phyloP scores from a whole-genome alignment of 176 grass and related monocot species.

The Poa annua region DNA sequence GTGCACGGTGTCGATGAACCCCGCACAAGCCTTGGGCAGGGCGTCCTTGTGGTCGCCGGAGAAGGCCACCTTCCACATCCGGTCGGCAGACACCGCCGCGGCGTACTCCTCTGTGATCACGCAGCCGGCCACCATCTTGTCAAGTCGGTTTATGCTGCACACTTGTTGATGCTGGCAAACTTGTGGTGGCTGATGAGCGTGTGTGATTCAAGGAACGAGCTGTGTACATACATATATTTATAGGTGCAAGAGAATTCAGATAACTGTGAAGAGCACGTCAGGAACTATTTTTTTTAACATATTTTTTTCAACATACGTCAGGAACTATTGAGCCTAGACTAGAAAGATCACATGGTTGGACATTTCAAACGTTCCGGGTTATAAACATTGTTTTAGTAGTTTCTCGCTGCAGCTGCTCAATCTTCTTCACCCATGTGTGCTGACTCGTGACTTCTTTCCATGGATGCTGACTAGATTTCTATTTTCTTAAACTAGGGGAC shows the following conservation, averaged over 20 bases:
- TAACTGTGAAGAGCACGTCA: background rate
- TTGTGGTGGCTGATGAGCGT: background rate
- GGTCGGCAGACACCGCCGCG: background rate
- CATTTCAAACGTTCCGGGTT: too few species aligned
- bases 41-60: background rate
- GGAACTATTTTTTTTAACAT: too few species aligned
- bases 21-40: constrained; percentile 23
- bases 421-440: too few species aligned
- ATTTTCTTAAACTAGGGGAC: too few species aligned
- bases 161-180: too few species aligned
- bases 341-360: too few species aligned
- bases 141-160: background rate
- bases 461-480: too few species aligned
- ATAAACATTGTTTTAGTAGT: too few species aligned
- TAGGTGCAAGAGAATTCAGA: background rate
- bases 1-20: constrained; percentile 18
- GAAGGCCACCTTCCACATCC: constrained; percentile 12
- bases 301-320: too few species aligned
- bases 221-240: background rate
- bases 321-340: too few species aligned
- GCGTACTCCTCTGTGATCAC: background rate
- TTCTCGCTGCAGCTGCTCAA: too few species aligned
- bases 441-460: too few species aligned
- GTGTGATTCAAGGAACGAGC: background rate
- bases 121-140: background rate